Base-by-base conservation (phyloP, 2,329 filamentous ascomycete genomes). In the Trichophaea hybrida region DNA sequence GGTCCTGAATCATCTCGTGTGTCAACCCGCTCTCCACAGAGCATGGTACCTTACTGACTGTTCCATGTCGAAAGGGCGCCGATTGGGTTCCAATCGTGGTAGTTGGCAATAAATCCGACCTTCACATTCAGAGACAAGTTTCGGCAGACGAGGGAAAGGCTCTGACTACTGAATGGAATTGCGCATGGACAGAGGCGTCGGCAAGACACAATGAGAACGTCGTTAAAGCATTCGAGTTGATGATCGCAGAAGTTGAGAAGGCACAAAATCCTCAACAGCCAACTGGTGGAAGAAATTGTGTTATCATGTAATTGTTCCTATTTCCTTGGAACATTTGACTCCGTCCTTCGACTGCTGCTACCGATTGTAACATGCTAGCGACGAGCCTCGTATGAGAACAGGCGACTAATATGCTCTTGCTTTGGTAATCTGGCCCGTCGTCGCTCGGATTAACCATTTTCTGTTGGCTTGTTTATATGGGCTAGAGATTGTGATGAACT, bases 151-250 rank as follows among this genome's bases (percentile, higher is more conserved):
- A 95, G 68, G 93, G 90, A 67, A 86, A 85, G 72, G 85, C 85
- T 70, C 76, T 96, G 46, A 84, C 86, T 6, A 85, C 91, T 69
- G 87, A 93, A 73, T 85, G 94, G 73, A 83, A 88, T 64, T 97
- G 91, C 73, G 89, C 85, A 40, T 96, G 88, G 81, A 95, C 89
- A 52, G 93, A 98, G 75, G 89, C 93, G 59, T 94, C 87, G 70
- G 93, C 93, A 33, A 82, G 90, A 60, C 94, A 93, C 74, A 90
- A 96, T 72, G 88, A 90, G 75, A 95, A 97, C 71, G 93, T 98
- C 53, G 78, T 79, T 68, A 90, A 88, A 73, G 88, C 88, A 1
- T 98, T 98, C 71, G 91, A 97, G 74, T 78, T 94, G 65, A 84
- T 98, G 76, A 89, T 98, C 69, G 87, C 80, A 53, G 87, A 97